phyloP scores from a whole-genome alignment of 202 grass and related monocot species.

The Schoenoplectus triqueter region DNA sequence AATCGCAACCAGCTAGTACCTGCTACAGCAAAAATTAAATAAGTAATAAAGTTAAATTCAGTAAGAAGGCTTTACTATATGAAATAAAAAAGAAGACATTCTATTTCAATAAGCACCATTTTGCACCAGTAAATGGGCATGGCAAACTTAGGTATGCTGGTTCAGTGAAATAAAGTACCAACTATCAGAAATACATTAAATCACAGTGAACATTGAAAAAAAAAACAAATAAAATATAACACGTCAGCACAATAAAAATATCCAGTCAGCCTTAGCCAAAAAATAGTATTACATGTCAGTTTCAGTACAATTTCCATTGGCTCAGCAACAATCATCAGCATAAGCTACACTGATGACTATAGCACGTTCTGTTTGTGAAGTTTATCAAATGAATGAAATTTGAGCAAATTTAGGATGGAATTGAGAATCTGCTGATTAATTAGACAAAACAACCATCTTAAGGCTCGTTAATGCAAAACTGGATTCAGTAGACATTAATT shows the following conservation, averaged over 20 bases:
- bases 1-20: neutral
- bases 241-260: neutral
- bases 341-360: neutral
- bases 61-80: neutral
- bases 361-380: too few relatives aligned
- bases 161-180: constrained; percentile 11
- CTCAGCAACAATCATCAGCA: neutral
- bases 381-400: neutral
- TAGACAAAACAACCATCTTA: neutral
- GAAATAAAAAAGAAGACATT: neutral
- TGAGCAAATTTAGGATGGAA: neutral
- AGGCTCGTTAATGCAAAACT: neutral
- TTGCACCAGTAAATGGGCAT: neutral
- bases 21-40: neutral
- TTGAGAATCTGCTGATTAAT: neutral
- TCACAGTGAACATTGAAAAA: neutral
- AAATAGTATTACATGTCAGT: constrained; percentile 2
- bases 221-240: neutral
- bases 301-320: constrained; percentile 18
- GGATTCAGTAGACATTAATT: neutral
- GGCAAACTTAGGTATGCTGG: neutral
- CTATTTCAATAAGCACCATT: neutral
- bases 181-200: neutral
- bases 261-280: neutral
- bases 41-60: neutral